Conservation (phyloP, 345 rosid species). For the Euphorbia peplus region DNA sequence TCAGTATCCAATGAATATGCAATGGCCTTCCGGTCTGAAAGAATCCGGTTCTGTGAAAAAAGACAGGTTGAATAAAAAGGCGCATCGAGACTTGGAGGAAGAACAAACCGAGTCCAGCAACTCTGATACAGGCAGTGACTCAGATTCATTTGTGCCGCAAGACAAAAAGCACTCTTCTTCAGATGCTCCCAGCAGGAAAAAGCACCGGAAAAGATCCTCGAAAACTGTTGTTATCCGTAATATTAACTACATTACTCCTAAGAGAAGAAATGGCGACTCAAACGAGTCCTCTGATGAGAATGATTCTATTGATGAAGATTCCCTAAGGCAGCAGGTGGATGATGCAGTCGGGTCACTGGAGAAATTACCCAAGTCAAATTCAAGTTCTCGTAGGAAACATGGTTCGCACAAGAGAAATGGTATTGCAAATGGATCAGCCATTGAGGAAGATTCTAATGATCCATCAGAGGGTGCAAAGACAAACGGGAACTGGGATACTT, state of each 20-base stretch:
- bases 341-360: conserved; percentile 52
- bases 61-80: conserved; percentile 44
- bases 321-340: conserved; percentile 50
- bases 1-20: conserved; percentile 47
- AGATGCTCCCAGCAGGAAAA: conserved; percentile 37
- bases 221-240: conserved; percentile 78
- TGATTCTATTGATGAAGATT: conserved; percentile 46
- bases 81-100: conserved; percentile 40
- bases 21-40: conserved; percentile 36
- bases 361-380: conserved; percentile 32
- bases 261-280: conserved; percentile 49
- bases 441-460: conserved; percentile 17
- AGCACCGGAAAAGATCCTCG: conserved; percentile 55
- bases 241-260: conserved; percentile 81
- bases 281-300: conserved; percentile 45
- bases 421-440: conserved; percentile 22
- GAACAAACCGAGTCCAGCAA: conserved; percentile 49
- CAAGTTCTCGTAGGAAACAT: conserved; percentile 27
- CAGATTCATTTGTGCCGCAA: conserved; percentile 39
- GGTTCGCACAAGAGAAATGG: conserved; percentile 26
- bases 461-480: conserved; percentile 31
- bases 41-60: conserved; percentile 29
- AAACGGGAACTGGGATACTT: conserved; percentile 64
- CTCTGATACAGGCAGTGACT: conserved; percentile 50
- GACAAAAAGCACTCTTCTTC: conserved; percentile 44